phyloP scores from a whole-genome alignment of 140 eudicot genomes.

The Flaveria floridana region DNA sequence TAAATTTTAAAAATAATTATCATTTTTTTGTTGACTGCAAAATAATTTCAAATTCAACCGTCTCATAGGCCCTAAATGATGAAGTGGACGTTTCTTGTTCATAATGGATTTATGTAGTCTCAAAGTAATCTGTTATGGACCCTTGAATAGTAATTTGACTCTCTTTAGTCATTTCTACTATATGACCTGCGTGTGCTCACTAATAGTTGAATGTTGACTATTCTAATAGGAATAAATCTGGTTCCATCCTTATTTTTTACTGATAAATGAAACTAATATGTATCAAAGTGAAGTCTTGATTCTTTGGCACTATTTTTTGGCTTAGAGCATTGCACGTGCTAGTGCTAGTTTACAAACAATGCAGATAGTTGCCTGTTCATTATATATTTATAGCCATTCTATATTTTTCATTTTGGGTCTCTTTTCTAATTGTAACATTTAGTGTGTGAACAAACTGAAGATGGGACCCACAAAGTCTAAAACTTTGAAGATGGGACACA shows the following conservation, averaged over 20 bases:
- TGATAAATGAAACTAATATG: not conserved
- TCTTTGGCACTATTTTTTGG: not conserved
- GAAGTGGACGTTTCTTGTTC: not conserved
- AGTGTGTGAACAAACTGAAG: not conserved
- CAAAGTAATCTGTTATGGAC: not conserved
- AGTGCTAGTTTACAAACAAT: slow-evolving; percentile 8
- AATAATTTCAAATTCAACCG: not conserved
- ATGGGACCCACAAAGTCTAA: not conserved
- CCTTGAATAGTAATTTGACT: not conserved
- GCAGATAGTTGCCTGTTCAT: not conserved
- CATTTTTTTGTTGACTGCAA: not conserved
- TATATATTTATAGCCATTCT: not conserved
- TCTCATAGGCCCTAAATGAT: not conserved
- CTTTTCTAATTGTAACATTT: not conserved
- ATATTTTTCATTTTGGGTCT: not conserved
- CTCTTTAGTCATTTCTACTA: not conserved
- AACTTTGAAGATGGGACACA: not conserved
- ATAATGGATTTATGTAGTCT: not conserved
- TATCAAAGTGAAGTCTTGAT: not conserved
- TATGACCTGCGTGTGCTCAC: not conserved
- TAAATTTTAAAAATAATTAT: not conserved
- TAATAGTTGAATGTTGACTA: not conserved
- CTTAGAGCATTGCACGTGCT: not conserved
- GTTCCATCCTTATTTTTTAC: not conserved
- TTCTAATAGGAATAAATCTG: not conserved